Conservation (phyloP, 2,329 filamentous ascomycete genomes). For the Colletotrichum acutatum region DNA sequence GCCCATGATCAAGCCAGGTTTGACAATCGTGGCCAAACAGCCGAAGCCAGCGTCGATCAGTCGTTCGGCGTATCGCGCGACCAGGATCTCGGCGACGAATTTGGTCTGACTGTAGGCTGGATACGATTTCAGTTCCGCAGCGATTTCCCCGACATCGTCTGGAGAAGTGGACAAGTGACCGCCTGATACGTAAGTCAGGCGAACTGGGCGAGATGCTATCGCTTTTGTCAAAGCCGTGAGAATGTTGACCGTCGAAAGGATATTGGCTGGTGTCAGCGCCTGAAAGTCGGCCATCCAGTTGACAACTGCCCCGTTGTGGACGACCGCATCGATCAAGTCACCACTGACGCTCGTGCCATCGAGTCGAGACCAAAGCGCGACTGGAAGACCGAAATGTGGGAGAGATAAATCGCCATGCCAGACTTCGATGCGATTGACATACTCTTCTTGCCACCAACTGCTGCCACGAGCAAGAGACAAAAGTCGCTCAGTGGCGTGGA, state of each 20-base stretch:
- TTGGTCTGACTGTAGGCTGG: conserved; percentile 40
- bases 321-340: conserved; percentile 9
- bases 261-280: conserved; percentile 17
- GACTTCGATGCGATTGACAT: conserved; percentile 12
- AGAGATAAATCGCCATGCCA: conserved; percentile 27
- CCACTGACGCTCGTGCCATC: not conserved
- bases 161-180: conserved; percentile 25
- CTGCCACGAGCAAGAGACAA: conserved; percentile 21
- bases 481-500: conserved; percentile 33
- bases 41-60: not conserved
- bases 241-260: conserved; percentile 19
- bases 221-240: conserved; percentile 1
- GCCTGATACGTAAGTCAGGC: conserved; percentile 23
- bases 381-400: conserved; percentile 7
- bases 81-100: conserved; percentile 38
- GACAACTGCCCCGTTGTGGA: conserved; percentile 32
- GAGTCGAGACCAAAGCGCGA: conserved; percentile 11
- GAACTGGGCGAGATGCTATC: not conserved
- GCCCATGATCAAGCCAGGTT: conserved; percentile 40
- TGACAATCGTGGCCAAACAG: conserved; percentile 33
- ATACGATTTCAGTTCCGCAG: conserved; percentile 6
- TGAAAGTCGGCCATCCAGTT: conserved; percentile 29
- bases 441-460: conserved; percentile 36
- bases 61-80: conserved; percentile 19
- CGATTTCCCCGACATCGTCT: not conserved